Evolutionary conservation across 2,329 filamentous ascomycete species (phyloP), one percentile per base, ranked within the genome.

Genomic region (Sarocladium strictum): DNA sequence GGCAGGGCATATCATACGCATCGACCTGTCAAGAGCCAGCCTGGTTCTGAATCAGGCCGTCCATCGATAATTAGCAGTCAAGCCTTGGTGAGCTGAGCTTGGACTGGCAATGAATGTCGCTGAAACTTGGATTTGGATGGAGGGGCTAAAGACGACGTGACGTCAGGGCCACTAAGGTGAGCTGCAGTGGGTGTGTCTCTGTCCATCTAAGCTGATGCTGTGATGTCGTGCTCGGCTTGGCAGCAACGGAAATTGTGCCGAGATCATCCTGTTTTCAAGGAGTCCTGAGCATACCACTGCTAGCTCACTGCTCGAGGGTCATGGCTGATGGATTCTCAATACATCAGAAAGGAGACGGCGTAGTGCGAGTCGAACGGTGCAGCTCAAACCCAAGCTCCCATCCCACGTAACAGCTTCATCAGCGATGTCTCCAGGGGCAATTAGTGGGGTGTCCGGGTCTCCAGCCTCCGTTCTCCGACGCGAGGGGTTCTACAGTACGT

Each of bases 401-500:
- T 7, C 17, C 24, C 40, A 7, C 21, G 3, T 19, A 38, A 5
- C n/a, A n/a, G 9, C 32, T 14, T 41, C 37, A 21, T 23, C n/a
- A 49, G 43, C 26, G 24, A n/a, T 17, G 26, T 32, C n/a, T 32
- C 43, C 17, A n/a, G 26, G 14, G 43, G 14, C 14, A 11, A 10
- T 27, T 49, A 49, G 43, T 49, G 43, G 26, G 23, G 43, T 27
- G 24, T 26, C 43, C 24, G 43, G 43, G 24, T 32, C 15, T 21
- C 43, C 14, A 29, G 10, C 27, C 47, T 51, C 47, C 47, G 27
- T n/a, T 17, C 27, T 35, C 47, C 47, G 27, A 51, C 19, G 47
- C 19, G 47, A 51, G 47, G 47, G 47, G 47, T 23, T 45, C 24
- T 53, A 53, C 52, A 41, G 52, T 53, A 27, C 37, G 4, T 10